Conservation (phyloP, 768 basidiomycete genomes). For the Clavulina sp. region DNA sequence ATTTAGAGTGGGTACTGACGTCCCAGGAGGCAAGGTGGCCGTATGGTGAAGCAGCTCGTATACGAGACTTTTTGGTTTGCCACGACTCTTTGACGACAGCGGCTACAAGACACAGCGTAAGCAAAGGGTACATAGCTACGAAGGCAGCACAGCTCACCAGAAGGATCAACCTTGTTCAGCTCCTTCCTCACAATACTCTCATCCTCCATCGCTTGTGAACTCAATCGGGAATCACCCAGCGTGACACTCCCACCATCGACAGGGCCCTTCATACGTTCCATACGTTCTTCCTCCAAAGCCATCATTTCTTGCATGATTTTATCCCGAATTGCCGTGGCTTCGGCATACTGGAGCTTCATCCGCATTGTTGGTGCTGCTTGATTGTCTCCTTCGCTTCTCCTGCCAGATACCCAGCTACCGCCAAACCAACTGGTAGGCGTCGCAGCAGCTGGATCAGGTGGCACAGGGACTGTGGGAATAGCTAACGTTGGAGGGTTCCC, state of each 20-base stretch:
- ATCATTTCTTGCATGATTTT: constrained; percentile 99
- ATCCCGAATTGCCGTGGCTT: constrained; percentile 80
- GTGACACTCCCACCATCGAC: constrained; percentile 7
- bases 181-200: constrained; percentile 87
- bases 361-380: constrained; percentile 25
- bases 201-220: constrained; percentile 57
- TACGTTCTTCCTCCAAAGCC: constrained; percentile 86
- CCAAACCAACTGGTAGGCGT: too few species aligned
- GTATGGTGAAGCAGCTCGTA: constrained; percentile 86
- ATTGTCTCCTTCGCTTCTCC: not conserved
- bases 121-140: not conserved
- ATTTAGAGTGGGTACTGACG: constrained; percentile 16
- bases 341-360: constrained; percentile 59
- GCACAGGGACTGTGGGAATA: not conserved
- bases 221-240: constrained; percentile 14
- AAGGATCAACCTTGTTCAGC: constrained; percentile 88
- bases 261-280: constrained; percentile 58
- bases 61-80: constrained; percentile 86
- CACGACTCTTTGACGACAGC: constrained; percentile 93
- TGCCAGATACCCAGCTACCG: too few species aligned
- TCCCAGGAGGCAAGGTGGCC: constrained; percentile 70
- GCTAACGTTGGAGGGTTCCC: constrained; percentile 9
- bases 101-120: constrained; percentile 19
- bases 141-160: constrained; percentile 35
- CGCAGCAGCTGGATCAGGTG: not conserved